Percentiles rank a stretch among this genome's conserved stretches.
phyloP scores from a whole-genome alignment of 2,329 filamentous ascomycete genomes.

The Zasmidium cellare region DNA sequence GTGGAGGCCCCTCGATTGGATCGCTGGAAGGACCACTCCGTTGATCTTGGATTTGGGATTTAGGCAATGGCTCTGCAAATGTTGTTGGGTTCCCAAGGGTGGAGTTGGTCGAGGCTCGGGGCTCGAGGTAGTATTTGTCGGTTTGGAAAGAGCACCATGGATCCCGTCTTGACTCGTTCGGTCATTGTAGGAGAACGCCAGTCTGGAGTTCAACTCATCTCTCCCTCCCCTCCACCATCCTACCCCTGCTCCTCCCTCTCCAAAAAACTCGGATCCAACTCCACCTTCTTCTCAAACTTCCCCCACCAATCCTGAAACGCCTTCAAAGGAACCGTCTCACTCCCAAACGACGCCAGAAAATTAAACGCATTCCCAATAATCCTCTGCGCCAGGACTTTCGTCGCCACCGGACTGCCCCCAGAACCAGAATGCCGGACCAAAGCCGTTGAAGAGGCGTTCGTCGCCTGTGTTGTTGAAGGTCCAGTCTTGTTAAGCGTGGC shows the following conservation, averaged over 20 bases:
- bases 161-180: too few relatives aligned
- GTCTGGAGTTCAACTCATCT: too few relatives aligned
- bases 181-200: too few relatives aligned
- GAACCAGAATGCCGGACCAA: conserved; percentile 34
- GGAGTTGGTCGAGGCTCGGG: too few relatives aligned
- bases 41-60: too few relatives aligned
- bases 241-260: conserved; percentile 50
- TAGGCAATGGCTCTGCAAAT: too few relatives aligned
- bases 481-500: conserved; percentile 57
- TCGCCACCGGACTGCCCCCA: conserved; percentile 51
- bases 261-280: conserved; percentile 83
- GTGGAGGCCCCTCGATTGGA: too few relatives aligned
- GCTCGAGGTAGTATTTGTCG: too few relatives aligned
- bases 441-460: conserved; percentile 28
- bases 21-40: too few relatives aligned
- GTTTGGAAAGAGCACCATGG: too few relatives aligned
- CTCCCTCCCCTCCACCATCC: too few relatives aligned
- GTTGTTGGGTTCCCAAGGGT: too few relatives aligned
- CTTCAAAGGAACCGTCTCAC: conserved; percentile 89
- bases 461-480: not conserved
- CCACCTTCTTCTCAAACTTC: conserved; percentile 87
- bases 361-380: conserved; percentile 98
- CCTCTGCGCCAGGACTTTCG: conserved; percentile 79
- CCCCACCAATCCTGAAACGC: conserved; percentile 97
- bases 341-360: conserved; percentile 84